phyloP scores from a whole-genome alignment of 2,329 filamentous ascomycete species.

The Aspergillus persii region DNA sequence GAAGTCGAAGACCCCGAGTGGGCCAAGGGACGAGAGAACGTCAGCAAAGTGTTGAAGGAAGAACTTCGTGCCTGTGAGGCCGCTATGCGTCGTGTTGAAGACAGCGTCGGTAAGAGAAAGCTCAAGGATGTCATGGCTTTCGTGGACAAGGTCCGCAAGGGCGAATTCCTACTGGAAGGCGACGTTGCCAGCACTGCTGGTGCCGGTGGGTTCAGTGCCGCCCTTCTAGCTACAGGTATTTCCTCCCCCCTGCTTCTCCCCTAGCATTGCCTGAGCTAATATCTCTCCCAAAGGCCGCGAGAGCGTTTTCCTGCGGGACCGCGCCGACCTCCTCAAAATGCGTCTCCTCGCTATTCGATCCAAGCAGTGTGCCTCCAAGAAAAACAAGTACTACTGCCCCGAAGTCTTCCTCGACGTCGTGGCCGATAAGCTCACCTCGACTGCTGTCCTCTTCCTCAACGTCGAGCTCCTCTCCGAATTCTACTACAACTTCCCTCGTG shows the following conservation, averaged over 20 bases:
- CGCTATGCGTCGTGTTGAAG: conserved; percentile 73
- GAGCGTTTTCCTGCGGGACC: conserved; percentile 89
- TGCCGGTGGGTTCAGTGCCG: conserved; percentile 88
- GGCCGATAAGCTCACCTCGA: conserved; percentile 89
- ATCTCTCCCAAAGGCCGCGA: conserved; percentile 66
- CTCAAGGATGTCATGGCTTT: conserved; percentile 86
- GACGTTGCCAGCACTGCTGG: conserved; percentile 67
- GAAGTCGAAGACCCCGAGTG: conserved; percentile 91
- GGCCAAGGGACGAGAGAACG: conserved; percentile 79
- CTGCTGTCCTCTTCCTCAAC: conserved; percentile 94
- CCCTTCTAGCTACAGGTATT: conserved; percentile 78
- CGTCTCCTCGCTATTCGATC: conserved; percentile 83
- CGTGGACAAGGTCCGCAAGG: conserved; percentile 83
- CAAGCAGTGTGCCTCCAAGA: conserved; percentile 77
- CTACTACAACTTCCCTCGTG: conserved; percentile 94
- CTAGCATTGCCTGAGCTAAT: background rate
- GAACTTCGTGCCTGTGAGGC: conserved; percentile 82
- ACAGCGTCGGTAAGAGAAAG: conserved; percentile 75
- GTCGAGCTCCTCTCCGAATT: conserved; percentile 96
- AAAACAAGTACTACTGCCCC: conserved; percentile 95
- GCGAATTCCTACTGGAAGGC: conserved; percentile 80
- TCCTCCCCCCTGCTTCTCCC: conserved; percentile 18
- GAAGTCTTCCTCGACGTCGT: conserved; percentile 98
- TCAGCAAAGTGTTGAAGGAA: conserved; percentile 74
- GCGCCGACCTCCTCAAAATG: conserved; percentile 86